These are phyloP conservation scores for Trichoderma sp. DNA, from an alignment of 2,329 filamentous ascomycete species.

Conservation along the genomic window DNA sequence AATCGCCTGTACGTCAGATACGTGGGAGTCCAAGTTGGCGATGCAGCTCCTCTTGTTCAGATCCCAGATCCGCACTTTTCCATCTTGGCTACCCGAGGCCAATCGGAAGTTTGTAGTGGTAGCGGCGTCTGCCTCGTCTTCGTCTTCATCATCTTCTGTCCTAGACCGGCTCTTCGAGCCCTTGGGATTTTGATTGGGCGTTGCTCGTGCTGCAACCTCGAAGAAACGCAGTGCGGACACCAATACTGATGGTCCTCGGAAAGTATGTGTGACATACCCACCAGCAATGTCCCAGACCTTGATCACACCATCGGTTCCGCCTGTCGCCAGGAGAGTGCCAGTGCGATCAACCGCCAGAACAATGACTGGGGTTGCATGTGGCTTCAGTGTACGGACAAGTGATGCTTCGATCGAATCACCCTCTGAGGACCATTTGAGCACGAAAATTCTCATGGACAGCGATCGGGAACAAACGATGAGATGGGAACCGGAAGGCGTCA, in stretches of 20 bases:
- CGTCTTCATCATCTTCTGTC: conserved; percentile 38
- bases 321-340: conserved; percentile 86
- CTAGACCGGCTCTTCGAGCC: conserved; percentile 37
- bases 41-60: conserved; percentile 78
- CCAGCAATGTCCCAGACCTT: conserved; percentile 96
- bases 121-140: conserved; percentile 44
- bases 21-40: conserved; percentile 83
- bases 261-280: conserved; percentile 92
- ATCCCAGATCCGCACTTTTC: conserved; percentile 90
- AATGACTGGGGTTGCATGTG: conserved; percentile 86
- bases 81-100: conserved; percentile 91
- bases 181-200: conserved; percentile 32
- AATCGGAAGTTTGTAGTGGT: conserved; percentile 67
- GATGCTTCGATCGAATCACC: conserved; percentile 63
- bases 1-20: conserved; percentile 87
- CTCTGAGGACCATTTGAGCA: conserved; percentile 62
- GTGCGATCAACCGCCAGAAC: conserved; percentile 83
- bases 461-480: conserved; percentile 91
- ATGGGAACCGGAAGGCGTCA: conserved; percentile 86
- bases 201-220: conserved; percentile 59
- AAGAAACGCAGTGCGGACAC: conserved; percentile 93
- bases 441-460: conserved; percentile 91
- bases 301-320: conserved; percentile 87
- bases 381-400: conserved; percentile 79
- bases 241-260: conserved; percentile 88